Conservation (phyloP, 1,139 yeast species). For the Hemisphaericaspora xylanilytica region DNA sequence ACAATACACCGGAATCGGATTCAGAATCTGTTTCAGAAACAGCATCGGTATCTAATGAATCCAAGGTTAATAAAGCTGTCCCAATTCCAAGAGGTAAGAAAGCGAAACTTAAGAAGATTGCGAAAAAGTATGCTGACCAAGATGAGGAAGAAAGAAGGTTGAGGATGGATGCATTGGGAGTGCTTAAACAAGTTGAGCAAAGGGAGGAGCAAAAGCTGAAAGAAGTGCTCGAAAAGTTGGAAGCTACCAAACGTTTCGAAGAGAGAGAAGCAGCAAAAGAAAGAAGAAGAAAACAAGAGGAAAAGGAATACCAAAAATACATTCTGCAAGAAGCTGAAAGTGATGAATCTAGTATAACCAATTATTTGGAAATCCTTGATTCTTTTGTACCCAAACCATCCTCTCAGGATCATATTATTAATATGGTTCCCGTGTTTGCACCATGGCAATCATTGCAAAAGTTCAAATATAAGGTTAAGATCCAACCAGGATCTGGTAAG, state of each 20-base stretch:
- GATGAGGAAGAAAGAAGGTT: constrained; percentile 81
- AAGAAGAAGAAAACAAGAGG: constrained; percentile 48
- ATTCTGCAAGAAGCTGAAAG: constrained; percentile 30
- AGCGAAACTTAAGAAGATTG: constrained; percentile 78
- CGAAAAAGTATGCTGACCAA: constrained; percentile 81
- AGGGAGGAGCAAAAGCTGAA: constrained; percentile 25
- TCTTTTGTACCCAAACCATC: constrained; percentile 43
- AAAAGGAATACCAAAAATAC: constrained; percentile 50
- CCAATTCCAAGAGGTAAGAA: constrained; percentile 65
- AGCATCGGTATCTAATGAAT: constrained; percentile 9
- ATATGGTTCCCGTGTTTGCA: constrained; percentile 83
- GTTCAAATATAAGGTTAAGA: constrained; percentile 77
- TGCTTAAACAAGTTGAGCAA: constrained; percentile 64
- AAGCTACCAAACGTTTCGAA: constrained; percentile 23
- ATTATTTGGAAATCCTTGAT: constrained; percentile 42
- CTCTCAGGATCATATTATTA: constrained; percentile 44
- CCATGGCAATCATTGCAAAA: constrained; percentile 84
- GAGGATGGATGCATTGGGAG: constrained; percentile 81
- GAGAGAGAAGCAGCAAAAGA: constrained; percentile 24
- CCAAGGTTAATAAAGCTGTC: constrained; percentile 1
- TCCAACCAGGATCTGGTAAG: constrained; percentile 83
- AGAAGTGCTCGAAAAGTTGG: constrained; percentile 27
- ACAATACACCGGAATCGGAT: constrained; percentile 12
- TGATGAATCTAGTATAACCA: constrained; percentile 25
- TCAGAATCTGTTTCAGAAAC: constrained; percentile 6